Conservation (phyloP, 495 filamentous ascomycete genomes). For the Cudoniella acicularis region DNA sequence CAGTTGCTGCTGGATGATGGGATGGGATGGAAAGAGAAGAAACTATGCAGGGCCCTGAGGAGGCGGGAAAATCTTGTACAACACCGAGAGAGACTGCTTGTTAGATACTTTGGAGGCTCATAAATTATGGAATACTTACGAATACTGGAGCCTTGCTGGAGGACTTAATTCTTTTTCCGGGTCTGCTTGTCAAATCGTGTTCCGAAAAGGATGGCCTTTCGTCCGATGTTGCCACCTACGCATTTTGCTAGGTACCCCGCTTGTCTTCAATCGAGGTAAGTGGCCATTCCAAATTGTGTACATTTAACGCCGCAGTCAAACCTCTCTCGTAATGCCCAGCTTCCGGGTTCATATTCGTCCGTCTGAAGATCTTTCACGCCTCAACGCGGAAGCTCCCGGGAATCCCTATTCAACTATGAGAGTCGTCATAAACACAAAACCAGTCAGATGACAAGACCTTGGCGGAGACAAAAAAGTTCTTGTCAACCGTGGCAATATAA, state of each 20-base stretch:
- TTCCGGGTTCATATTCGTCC: neutral
- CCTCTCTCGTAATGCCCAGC: neutral
- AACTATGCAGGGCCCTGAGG: constrained; percentile 20
- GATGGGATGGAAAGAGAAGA: constrained; percentile 26
- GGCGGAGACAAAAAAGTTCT: neutral
- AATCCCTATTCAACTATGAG: neutral
- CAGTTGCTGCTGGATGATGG: constrained; percentile 59
- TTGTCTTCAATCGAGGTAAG: no score
- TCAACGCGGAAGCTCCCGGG: neutral
- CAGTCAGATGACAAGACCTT: neutral
- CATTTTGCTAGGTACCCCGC: neutral
- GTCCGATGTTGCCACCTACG: neutral
- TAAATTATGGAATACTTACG: neutral
- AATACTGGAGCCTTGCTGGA: neutral
- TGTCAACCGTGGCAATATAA: neutral
- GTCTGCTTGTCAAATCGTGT: no score
- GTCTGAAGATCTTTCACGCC: neutral
- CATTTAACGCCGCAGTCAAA: neutral
- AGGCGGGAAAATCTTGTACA: constrained; percentile 23
- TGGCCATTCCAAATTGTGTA: neutral
- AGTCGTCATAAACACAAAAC: neutral
- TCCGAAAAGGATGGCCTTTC: no score
- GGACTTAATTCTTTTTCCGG: no score
- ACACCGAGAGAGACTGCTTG: constrained; percentile 26
- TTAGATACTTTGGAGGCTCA: constrained; percentile 24